These are phyloP conservation scores for Linnemannia elongata DNA, from an alignment of 192 early-diverging fungal genomes.

Conservation along the genomic window DNA sequence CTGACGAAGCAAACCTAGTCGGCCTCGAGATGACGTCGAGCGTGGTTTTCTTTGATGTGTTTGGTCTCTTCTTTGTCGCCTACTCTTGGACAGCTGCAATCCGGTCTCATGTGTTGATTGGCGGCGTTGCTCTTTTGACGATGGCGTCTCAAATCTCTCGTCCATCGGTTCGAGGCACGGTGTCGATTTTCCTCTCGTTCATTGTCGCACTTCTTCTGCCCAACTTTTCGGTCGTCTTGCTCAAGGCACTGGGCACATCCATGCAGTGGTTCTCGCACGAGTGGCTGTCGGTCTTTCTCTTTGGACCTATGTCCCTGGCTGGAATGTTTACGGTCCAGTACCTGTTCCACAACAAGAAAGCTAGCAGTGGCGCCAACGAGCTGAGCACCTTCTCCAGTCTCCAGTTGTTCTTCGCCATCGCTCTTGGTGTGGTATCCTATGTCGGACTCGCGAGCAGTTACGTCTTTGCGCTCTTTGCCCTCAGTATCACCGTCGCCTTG, in stretches of 20 bases:
- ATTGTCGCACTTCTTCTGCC: constrained; percentile 29
- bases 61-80: constrained; percentile 69
- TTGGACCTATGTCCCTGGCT: constrained; percentile 60
- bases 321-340: constrained; percentile 61
- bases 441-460: constrained; percentile 61
- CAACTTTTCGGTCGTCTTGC: constrained; percentile 34
- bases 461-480: constrained; percentile 55
- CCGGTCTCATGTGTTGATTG: constrained; percentile 49
- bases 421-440: constrained; percentile 33
- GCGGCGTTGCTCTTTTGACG: constrained; percentile 57
- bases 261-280: constrained; percentile 75
- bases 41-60: constrained; percentile 73
- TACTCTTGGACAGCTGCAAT: constrained; percentile 68
- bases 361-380: constrained; percentile 27
- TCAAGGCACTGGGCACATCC: constrained; percentile 35
- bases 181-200: constrained; percentile 40
- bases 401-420: constrained; percentile 24
- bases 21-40: constrained; percentile 62
- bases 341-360: constrained; percentile 32
- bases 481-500: constrained; percentile 33
- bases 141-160: constrained; percentile 22
- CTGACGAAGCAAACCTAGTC: constrained; percentile 60
- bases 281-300: constrained; percentile 66
- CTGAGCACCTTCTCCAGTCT: constrained; percentile 22
- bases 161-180: constrained; percentile 11